Evolutionary conservation across 306 rosid genomes (phyloP).

Genomic region (Macrotyloma uniflorum): DNA sequence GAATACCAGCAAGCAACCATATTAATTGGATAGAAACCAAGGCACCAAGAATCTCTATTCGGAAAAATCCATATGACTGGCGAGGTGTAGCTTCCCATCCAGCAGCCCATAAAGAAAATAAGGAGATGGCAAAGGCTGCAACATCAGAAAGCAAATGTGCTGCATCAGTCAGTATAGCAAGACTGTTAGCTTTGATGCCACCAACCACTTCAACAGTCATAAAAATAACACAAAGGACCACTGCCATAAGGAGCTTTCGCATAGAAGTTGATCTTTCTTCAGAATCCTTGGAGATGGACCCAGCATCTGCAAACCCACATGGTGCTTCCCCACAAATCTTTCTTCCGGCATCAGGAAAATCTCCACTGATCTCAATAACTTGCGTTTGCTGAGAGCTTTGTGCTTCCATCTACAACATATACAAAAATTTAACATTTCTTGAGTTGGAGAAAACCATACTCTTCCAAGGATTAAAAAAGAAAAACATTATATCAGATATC

Average conservation of each 20-base stretch:
- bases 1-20: conserved; percentile 79
- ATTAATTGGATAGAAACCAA: conserved; percentile 77
- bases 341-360: conserved; percentile 48
- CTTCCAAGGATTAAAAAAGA: conserved; percentile 17
- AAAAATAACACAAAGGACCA: conserved; percentile 68
- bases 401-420: conserved; percentile 61
- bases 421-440: conserved; percentile 8
- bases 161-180: conserved; percentile 82
- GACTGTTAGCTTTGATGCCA: conserved; percentile 82
- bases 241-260: conserved; percentile 73
- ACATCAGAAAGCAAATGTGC: conserved; percentile 85
- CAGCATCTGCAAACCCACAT: conserved; percentile 70
- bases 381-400: conserved; percentile 46
- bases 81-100: conserved; percentile 89
- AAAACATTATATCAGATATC: conserved; percentile 13
- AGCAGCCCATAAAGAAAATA: conserved; percentile 80
- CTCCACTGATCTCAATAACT: conserved; percentile 58
- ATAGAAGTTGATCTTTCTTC: conserved; percentile 66
- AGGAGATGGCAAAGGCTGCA: conserved; percentile 81
- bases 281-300: conserved; percentile 62
- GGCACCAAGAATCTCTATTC: conserved; percentile 84
- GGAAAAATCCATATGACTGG: conserved; percentile 76
- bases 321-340: conserved; percentile 77
- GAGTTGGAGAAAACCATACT: conserved; percentile 15
- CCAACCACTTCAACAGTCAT: conserved; percentile 74